These are phyloP conservation scores for Xylariaceae sp. DNA, from an alignment of 2,329 filamentous ascomycete species.

Conservation along the genomic window DNA sequence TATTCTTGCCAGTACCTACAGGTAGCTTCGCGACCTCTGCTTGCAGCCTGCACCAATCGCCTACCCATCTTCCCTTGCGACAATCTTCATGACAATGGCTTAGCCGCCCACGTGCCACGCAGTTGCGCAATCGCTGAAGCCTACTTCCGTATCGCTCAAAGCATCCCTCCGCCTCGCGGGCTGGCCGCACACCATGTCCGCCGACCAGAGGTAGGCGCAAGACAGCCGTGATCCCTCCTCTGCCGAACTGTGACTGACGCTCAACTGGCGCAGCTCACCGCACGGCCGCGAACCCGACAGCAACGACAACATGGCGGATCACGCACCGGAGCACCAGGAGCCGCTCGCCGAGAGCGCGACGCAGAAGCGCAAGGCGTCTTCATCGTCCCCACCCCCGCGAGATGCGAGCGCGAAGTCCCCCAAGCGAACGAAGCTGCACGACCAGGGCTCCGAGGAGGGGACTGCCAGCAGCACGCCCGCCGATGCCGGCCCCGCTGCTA, in stretches of 20 bases:
- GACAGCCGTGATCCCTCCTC: neutral
- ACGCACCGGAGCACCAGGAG: constrained; percentile 6
- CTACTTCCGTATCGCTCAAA: too few species aligned
- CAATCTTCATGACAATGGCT: too few species aligned
- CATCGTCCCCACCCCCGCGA: constrained; percentile 10
- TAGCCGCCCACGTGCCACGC: too few species aligned
- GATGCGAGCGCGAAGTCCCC: constrained; percentile 17
- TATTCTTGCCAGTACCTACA: too few species aligned
- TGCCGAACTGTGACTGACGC: too few species aligned
- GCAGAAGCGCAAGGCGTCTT: constrained; percentile 27
- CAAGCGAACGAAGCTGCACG: constrained; percentile 17
- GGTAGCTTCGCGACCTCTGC: too few species aligned
- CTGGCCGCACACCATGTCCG: constrained; percentile 12
- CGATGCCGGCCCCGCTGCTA: too few species aligned
- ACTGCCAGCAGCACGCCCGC: constrained; percentile 6
- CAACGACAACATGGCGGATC: constrained; percentile 9
- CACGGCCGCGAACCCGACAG: constrained; percentile 10
- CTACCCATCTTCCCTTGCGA: too few species aligned
- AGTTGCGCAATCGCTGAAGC: too few species aligned
- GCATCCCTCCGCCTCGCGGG: too few species aligned
- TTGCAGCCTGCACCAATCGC: too few species aligned
- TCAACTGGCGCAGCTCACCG: constrained; percentile 14
- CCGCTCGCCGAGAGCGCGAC: constrained; percentile 3
- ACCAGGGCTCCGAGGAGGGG: constrained; percentile 11
- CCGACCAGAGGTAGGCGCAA: constrained; percentile 1